These are phyloP conservation scores for Metschnikowia baotianmanensis DNA, from an alignment of 805 yeast species.

Conservation along the genomic window DNA sequence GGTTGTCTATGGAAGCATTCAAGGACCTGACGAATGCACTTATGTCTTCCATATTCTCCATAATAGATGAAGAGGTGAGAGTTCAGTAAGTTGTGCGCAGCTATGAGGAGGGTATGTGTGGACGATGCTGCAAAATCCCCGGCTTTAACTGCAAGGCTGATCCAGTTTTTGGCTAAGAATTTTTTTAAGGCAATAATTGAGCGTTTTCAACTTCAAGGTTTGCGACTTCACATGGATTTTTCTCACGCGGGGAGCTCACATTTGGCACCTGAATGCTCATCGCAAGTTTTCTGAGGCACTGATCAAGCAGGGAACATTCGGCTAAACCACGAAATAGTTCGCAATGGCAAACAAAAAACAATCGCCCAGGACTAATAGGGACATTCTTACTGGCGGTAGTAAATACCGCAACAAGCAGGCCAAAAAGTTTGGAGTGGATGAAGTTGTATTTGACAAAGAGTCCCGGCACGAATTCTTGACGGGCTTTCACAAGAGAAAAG, in stretches of 20 bases:
- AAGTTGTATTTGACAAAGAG: conserved; percentile 78
- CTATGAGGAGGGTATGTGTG: no score
- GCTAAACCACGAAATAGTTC: not conserved
- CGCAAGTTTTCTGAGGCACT: conserved; percentile 14
- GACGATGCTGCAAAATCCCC: no score
- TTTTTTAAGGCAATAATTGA: no score
- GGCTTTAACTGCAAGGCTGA: no score
- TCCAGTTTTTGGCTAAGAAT: no score
- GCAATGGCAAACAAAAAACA: conserved; percentile 9
- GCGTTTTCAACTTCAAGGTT: no score
- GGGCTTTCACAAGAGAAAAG: conserved; percentile 92
- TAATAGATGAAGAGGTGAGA: conserved; percentile 13
- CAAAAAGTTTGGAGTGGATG: conserved; percentile 55
- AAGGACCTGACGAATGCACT: conserved; percentile 39
- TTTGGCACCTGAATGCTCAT: conserved; percentile 18
- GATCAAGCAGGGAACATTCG: not conserved
- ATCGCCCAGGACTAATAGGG: conserved; percentile 60
- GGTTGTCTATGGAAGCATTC: conserved; percentile 33
- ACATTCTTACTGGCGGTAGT: conserved; percentile 84
- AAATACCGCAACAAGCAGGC: conserved; percentile 65
- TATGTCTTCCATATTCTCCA: conserved; percentile 48
- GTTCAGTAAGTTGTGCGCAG: not conserved
- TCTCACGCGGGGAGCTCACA: conserved; percentile 5
- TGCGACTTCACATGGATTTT: no score
- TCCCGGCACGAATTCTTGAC: conserved; percentile 83